Evolutionary conservation across 805 yeast species (phyloP).

Genomic region (Zygosaccharomyces bailii): DNA sequence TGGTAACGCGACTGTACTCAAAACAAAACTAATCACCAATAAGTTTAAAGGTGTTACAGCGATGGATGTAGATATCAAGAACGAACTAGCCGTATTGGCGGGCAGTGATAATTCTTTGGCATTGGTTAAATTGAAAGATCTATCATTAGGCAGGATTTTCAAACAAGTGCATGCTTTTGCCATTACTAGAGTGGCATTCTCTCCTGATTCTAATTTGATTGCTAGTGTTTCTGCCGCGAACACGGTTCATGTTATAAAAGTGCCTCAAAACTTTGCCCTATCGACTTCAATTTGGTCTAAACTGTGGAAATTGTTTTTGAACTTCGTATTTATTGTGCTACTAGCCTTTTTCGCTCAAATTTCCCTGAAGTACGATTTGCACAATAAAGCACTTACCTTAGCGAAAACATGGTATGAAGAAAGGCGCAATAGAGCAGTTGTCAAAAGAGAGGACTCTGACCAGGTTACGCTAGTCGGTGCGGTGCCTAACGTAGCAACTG

Average conservation of each 20-base stretch:
- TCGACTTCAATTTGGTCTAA: slow-evolving; percentile 31
- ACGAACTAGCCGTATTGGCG: slow-evolving; percentile 42
- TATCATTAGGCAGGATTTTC: slow-evolving; percentile 49
- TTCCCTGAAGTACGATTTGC: slow-evolving; percentile 26
- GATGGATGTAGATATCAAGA: slow-evolving; percentile 39
- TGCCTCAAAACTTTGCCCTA: slow-evolving; percentile 50
- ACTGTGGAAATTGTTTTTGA: slow-evolving; percentile 24
- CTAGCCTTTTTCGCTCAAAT: slow-evolving; percentile 27
- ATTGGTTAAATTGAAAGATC: slow-evolving; percentile 49
- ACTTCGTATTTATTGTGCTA: slow-evolving; percentile 26
- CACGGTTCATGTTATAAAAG: slow-evolving; percentile 56
- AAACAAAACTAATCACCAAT: slow-evolving; percentile 26
- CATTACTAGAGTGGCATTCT: slow-evolving; percentile 66
- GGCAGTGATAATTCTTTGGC: slow-evolving; percentile 60
- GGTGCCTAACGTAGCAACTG: not conserved
- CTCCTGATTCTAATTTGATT: slow-evolving; percentile 61
- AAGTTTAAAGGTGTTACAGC: slow-evolving; percentile 55
- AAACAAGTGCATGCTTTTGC: slow-evolving; percentile 73
- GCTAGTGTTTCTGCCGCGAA: slow-evolving; percentile 79
- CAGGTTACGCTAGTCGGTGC: slow-evolving; percentile 20
- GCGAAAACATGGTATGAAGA: slow-evolving; percentile 19
- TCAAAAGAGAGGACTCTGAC: slow-evolving; percentile 15
- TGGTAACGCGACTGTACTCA: slow-evolving; percentile 22
- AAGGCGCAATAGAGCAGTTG: slow-evolving; percentile 18
- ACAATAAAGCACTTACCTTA: slow-evolving; percentile 20